These are phyloP conservation scores for Knufia petricola DNA, from an alignment of 2,329 filamentous ascomycete species.

Conservation along the genomic window DNA sequence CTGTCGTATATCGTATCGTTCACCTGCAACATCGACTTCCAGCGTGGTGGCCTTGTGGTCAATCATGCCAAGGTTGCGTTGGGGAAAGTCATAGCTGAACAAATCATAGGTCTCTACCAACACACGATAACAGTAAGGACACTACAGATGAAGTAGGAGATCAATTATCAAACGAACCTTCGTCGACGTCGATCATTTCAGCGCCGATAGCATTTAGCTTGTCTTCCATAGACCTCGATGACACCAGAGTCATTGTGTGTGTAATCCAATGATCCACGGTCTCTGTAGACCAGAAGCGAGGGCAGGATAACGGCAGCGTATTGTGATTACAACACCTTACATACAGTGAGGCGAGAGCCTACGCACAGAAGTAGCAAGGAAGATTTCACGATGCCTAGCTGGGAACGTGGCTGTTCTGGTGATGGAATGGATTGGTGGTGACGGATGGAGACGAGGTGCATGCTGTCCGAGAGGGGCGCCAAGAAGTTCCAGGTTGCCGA, in stretches of 20 bases:
- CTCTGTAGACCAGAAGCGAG: no score
- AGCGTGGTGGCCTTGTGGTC: constrained; percentile 58
- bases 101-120: constrained; percentile 71
- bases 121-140: constrained; percentile 9
- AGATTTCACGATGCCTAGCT: no score
- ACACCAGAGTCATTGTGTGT: background rate
- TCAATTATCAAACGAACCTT: constrained; percentile 39
- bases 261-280: no score
- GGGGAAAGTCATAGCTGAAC: constrained; percentile 66
- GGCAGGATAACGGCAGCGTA: no score
- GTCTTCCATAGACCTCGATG: constrained; percentile 1
- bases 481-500: no score
- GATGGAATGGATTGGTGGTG: no score
- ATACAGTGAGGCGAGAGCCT: no score
- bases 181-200: constrained; percentile 36
- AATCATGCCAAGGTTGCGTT: constrained; percentile 74
- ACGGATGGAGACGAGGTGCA: no score
- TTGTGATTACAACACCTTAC: no score
- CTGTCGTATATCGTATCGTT: constrained; percentile 69
- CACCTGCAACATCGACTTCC: constrained; percentile 57
- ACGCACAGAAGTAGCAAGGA: no score
- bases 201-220: constrained; percentile 18
- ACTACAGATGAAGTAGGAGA: background rate
- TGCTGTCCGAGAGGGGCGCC: no score
- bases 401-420: no score